phyloP scores from a whole-genome alignment of 2,329 filamentous ascomycete species.

The Neoscytalidium dimidiatum region DNA sequence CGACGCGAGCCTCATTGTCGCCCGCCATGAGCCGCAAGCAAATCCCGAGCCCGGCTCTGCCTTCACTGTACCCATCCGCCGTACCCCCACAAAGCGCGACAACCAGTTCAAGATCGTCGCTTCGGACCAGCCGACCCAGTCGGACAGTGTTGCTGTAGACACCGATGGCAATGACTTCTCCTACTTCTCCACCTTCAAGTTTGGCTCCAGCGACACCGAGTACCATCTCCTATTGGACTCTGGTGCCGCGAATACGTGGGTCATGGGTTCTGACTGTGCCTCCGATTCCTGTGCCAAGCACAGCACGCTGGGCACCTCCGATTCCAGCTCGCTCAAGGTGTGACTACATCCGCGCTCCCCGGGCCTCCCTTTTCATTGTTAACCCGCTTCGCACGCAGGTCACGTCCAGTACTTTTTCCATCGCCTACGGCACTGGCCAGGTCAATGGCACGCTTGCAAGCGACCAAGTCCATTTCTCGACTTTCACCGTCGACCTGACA shows the following conservation, averaged over 20 bases:
- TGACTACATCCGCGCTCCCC: conserved; percentile 1
- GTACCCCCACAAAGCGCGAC: conserved; percentile 42
- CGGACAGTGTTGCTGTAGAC: conserved; percentile 53
- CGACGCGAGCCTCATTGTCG: conserved; percentile 20
- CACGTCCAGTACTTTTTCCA: conserved; percentile 58
- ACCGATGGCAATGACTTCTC: conserved; percentile 57
- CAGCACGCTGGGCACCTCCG: conserved; percentile 65
- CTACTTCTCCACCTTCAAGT: conserved; percentile 54
- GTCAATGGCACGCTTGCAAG: conserved; percentile 67
- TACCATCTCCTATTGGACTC: conserved; percentile 59
- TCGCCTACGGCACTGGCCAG: conserved; percentile 76
- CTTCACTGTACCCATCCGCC: conserved; percentile 34
- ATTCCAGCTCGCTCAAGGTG: conserved; percentile 64
- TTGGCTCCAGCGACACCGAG: conserved; percentile 52
- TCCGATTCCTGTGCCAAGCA: conserved; percentile 69
- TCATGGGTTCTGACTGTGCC: conserved; percentile 72
- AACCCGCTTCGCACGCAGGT: conserved; percentile 33
- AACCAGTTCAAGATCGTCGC: conserved; percentile 46
- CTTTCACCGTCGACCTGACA: conserved; percentile 62
- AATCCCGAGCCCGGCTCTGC: conserved; percentile 8
- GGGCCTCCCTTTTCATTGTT: neutral
- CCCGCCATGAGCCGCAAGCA: neutral
- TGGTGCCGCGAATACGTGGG: conserved; percentile 71
- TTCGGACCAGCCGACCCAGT: conserved; percentile 40
- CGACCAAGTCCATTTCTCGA: conserved; percentile 69